Evolutionary conservation across 2,329 filamentous ascomycete genomes (phyloP), one percentile per base, ranked within the genome.

Genomic region (Alternaria arbusti): DNA sequence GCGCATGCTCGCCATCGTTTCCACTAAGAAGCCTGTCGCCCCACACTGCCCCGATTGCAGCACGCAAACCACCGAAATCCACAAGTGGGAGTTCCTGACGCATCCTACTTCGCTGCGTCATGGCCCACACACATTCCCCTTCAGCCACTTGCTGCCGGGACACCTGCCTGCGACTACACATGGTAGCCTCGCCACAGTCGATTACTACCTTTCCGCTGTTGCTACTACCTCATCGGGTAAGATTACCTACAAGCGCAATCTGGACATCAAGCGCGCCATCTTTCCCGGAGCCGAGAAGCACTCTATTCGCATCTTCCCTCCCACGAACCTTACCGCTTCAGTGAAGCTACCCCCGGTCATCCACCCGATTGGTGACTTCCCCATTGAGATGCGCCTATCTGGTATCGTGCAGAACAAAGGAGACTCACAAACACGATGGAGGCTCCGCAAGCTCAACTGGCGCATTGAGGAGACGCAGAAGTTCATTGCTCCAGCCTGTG

Each of bases 271-370:
- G 82, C 92, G 95, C 65, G 91, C 94, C 32, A 88, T 98, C 25
- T 86, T 91, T 57, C 88, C 92, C 3, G 91, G 93, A 52, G 86
- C 87, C 57, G 93, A 96, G 65, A 95, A 96, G 81, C 90, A 94
- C 81, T 96, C 92, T 15, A 90, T 97, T 66, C 93, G 95, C 75
- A 92, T 98, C 75, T 99, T 99, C 82, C 96, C 95, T 51, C 95
- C 96, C 0, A 99, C 96, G 70, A 96, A 97, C 82, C 90, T 99
- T 74, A 94, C 93, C 70, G 92, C 93, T 62, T 90, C 90, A 74
- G 91, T 96, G 66, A 90, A 93, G 73, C 90, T 97, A 67, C 91
- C 91, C 50, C 89, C 92, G 40, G 88, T 97, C 68, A 90, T 97
- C 66, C 91, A 97, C 82, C 94, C 95, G 6, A 92, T 94, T 64